Conservation (phyloP, 129 eudicot genomes). For the Centaurea solstitialis region DNA sequence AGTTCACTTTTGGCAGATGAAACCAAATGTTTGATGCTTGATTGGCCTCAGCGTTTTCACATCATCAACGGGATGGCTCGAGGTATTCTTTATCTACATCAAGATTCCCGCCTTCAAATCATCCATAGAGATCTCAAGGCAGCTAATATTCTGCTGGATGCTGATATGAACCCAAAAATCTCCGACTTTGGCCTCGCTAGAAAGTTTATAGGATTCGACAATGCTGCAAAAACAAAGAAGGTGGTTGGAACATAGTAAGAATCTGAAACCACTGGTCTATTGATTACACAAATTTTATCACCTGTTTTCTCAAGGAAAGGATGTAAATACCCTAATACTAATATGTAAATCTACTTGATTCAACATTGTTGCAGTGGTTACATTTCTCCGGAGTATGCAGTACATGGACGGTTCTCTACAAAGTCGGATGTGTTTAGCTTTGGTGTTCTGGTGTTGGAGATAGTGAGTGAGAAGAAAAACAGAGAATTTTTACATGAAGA, state of each 20-base stretch:
- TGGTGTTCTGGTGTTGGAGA: conserved; percentile 44
- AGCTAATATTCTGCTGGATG: conserved; percentile 12
- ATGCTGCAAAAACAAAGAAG: conserved; percentile 16
- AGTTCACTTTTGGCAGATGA: conserved; percentile 6
- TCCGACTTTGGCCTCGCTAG: conserved; percentile 35
- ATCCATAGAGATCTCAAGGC: conserved; percentile 30
- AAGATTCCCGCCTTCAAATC: conserved; percentile 24
- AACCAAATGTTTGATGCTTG: neutral
- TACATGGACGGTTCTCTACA: conserved; percentile 39
- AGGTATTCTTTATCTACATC: conserved; percentile 33
- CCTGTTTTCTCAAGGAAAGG: neutral
- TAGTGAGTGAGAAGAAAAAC: conserved; percentile 45
- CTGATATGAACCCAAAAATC: conserved; percentile 31
- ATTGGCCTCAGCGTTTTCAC: conserved; percentile 11
- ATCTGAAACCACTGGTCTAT: neutral
- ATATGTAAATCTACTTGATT: neutral
- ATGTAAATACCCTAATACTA: neutral
- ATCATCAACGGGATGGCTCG: conserved; percentile 24
- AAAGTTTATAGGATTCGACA: conserved; percentile 24
- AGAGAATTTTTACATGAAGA: conserved; percentile 38
- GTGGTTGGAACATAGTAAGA: conserved; percentile 39
- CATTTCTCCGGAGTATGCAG: conserved; percentile 49
- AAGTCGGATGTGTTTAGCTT: conserved; percentile 53
- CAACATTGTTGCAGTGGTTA: conserved; percentile 32
- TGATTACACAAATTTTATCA: too few relatives aligned